A percentile compares a stretch with the other conserved stretches of the same genome.
phyloP scores from a whole-genome alignment of 2,329 filamentous ascomycete species.

The Aaosphaeria arxii region DNA sequence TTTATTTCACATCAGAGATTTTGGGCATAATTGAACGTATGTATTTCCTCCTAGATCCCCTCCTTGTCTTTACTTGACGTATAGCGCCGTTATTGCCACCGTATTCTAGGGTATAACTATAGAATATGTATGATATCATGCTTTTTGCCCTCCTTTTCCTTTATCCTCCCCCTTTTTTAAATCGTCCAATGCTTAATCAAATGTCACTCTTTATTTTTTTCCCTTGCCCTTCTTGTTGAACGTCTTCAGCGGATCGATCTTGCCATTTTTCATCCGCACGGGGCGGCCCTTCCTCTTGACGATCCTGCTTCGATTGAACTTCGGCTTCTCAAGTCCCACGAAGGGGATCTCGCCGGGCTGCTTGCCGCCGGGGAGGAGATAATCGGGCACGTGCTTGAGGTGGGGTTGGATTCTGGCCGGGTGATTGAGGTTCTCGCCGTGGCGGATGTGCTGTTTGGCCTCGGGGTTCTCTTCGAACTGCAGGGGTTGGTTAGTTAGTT shows the following conservation, averaged over 20 bases:
- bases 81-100: too few species aligned
- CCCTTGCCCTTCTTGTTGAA: slow-evolving; percentile 59
- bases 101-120: too few species aligned
- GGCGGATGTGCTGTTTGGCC: slow-evolving; percentile 80
- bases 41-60: too few species aligned
- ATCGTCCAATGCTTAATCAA: too few species aligned
- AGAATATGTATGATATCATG: too few species aligned
- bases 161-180: too few species aligned
- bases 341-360: slow-evolving; percentile 72
- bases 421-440: slow-evolving; percentile 78
- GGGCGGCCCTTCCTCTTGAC: slow-evolving; percentile 36
- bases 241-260: slow-evolving; percentile 81
- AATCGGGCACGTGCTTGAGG: slow-evolving; percentile 91
- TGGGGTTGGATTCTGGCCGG: slow-evolving; percentile 83
- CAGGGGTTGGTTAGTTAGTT: neutral
- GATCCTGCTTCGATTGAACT: slow-evolving; percentile 35
- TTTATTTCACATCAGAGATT: too few species aligned
- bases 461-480: slow-evolving; percentile 97
- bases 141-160: too few species aligned
- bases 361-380: slow-evolving; percentile 76
- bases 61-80: too few species aligned
- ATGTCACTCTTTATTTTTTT: slow-evolving; percentile 22
- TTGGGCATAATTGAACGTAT: too few species aligned
- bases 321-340: slow-evolving; percentile 58
- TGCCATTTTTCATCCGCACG: slow-evolving; percentile 56